Conservation (phyloP, 2,329 filamentous ascomycete species). For the Pseudocercospora pini-densiflorae region DNA sequence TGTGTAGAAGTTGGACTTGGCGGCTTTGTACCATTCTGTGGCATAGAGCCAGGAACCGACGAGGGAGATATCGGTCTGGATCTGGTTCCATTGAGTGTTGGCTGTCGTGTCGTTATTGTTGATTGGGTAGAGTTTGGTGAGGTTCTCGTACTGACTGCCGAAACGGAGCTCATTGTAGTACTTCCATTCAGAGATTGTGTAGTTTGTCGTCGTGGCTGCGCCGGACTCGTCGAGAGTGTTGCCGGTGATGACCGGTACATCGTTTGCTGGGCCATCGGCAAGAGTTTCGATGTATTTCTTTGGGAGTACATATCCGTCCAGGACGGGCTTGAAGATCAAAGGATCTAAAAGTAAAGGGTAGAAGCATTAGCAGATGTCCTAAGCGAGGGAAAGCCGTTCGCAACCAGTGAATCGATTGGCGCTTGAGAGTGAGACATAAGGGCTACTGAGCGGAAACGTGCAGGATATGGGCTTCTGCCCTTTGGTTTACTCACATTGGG, state of each 20-base stretch:
- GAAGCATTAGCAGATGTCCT: too few relatives aligned
- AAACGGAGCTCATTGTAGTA: slow-evolving; percentile 14
- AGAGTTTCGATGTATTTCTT: slow-evolving; percentile 17
- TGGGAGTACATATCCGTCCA: slow-evolving; percentile 12
- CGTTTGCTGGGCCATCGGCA: slow-evolving; percentile 14
- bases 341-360: too few relatives aligned
- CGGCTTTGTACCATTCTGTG: slow-evolving; percentile 12
- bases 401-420: too few relatives aligned
- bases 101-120: slow-evolving; percentile 5
- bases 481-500: too few relatives aligned
- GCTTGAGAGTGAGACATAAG: too few relatives aligned
- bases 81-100: slow-evolving; percentile 6
- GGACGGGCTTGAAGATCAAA: slow-evolving; percentile 16
- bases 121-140: slow-evolving; percentile 12
- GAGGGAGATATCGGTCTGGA: slow-evolving; percentile 11
- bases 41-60: slow-evolving; percentile 15
- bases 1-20: slow-evolving; percentile 13
- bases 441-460: too few relatives aligned
- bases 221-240: slow-evolving; percentile 16
- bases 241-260: slow-evolving; percentile 14
- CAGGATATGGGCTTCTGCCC: too few relatives aligned
- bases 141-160: slow-evolving; percentile 6
- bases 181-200: slow-evolving; percentile 6
- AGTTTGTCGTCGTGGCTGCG: slow-evolving; percentile 8
- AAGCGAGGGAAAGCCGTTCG: too few relatives aligned